phyloP scores from a whole-genome alignment of 345 rosid species.

The Camelina sativa region DNA sequence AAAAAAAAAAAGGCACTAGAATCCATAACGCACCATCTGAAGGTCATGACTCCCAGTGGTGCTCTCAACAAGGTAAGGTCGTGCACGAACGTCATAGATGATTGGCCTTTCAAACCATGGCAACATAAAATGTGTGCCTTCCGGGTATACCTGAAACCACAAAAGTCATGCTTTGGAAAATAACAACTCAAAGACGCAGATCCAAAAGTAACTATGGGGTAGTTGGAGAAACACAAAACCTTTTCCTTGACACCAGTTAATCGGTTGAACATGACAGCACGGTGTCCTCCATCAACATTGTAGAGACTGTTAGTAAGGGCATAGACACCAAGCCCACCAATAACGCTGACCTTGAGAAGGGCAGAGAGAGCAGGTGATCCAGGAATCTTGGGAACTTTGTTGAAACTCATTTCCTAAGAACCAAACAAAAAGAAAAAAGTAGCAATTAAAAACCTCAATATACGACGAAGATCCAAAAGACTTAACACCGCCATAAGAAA shows the following conservation, averaged over 20 bases:
- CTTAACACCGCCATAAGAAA: conserved; percentile 6
- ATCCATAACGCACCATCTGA: conserved; percentile 67
- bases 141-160: conserved; percentile 76
- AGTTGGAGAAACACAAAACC: conserved; percentile 31
- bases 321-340: conserved; percentile 48
- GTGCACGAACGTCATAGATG: conserved; percentile 93
- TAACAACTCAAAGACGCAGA: not conserved
- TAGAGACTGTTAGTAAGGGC: conserved; percentile 43
- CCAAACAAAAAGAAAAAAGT: not conserved
- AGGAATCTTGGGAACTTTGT: conserved; percentile 48
- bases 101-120: conserved; percentile 95
- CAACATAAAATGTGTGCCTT: conserved; percentile 89
- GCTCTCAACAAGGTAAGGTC: conserved; percentile 90
- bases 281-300: conserved; percentile 51
- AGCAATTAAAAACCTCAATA: not conserved
- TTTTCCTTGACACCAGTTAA: conserved; percentile 49
- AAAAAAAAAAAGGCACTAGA: not conserved
- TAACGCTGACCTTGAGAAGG: conserved; percentile 41
- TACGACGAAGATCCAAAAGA: not conserved
- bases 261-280: conserved; percentile 51
- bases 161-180: not conserved
- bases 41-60: conserved; percentile 97
- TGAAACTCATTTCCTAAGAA: conserved; percentile 43
- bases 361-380: conserved; percentile 48
- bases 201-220: not conserved